Percentiles rank a stretch among this genome's conserved stretches.
These are phyloP conservation scores for Sclerotinia nivalis DNA, from an alignment of 2,329 filamentous ascomycete genomes.

Conservation along the genomic window DNA sequence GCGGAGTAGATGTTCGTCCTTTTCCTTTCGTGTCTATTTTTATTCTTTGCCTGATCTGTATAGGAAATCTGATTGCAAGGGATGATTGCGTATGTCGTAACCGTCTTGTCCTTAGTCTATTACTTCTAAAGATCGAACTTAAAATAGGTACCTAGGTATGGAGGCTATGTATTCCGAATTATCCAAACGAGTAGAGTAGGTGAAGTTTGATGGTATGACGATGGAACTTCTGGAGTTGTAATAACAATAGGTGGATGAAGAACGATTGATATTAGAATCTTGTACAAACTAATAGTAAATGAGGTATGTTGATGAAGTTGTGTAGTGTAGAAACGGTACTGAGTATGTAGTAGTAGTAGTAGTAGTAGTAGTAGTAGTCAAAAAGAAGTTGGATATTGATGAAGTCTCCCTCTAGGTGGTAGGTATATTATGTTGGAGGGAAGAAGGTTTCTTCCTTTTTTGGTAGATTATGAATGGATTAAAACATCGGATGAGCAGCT, in stretches of 20 bases:
- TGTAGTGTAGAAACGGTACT: slow-evolving; percentile 8
- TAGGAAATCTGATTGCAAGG: background rate
- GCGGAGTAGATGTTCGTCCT: background rate
- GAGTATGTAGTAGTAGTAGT: background rate
- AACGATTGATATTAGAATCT: background rate
- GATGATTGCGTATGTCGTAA: slow-evolving; percentile 1
- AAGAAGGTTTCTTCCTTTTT: slow-evolving; percentile 1
- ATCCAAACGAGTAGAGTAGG: slow-evolving; percentile 24
- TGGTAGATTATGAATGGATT: background rate
- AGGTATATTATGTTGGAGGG: background rate
- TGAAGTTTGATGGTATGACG: background rate
- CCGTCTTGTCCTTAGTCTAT: background rate
- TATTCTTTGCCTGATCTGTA: background rate
- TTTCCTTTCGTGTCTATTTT: background rate
- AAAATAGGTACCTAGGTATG: background rate
- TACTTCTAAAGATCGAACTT: background rate
- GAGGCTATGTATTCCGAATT: slow-evolving; percentile 2
- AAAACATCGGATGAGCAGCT: slow-evolving; percentile 7
- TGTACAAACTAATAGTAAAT: background rate
- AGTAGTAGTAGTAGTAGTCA: background rate
- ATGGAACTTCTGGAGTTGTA: background rate
- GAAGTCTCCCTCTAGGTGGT: background rate
- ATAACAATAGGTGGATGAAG: background rate
- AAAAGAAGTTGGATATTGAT: background rate
- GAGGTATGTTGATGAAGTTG: background rate